Base-by-base conservation (phyloP, 805 yeast genomes). In the Candida pini region DNA sequence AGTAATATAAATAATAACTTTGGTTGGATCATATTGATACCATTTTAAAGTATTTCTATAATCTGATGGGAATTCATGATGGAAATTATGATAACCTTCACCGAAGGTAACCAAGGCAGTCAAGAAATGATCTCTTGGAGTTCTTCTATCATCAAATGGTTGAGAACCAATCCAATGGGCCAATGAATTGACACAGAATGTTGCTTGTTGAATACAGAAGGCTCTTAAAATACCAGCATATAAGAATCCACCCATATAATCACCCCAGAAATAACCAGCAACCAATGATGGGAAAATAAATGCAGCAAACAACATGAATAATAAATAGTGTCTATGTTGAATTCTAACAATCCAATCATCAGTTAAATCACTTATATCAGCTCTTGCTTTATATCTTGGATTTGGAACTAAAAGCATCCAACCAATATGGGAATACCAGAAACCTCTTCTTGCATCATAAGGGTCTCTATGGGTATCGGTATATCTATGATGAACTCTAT, bases 11-110 rank as follows among this genome's bases (percentile, higher is more conserved):
- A 83, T 81, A 34, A 71, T 49, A 31, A 74, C 51, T 63, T 83
- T 83, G 32, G 92, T 82, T 47, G 94, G 94, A 58, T 84, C 94
- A 55, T 77, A 83, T 69, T 83, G 90, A 68, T 78, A 83, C 92
- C 92, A 83, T 56, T 76, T 80, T 55, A 83, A 70, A 24, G 92
- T 92, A 56, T 83, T 83, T 73, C 94, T 76, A 72, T 83, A 84
- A 64, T 84, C 94, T 14, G 85, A 73, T 51, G 94, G 92, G 72
- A 83, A 84, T 67, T 83, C 94, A 59, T 84, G 94, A 61, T 84
- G 94, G 77, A 83, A 84, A 64, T 84, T 84, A 55, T 84, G 92
- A 69, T 83, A 82, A 44, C 94, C 94, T 64, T 84, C 94, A 61
- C 94, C 94, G 53, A 83, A 82, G 0, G 94, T 84, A 39, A 82